phyloP scores from a whole-genome alignment of 1,139 yeast genomes.

The Martiniozyma asiatica region DNA sequence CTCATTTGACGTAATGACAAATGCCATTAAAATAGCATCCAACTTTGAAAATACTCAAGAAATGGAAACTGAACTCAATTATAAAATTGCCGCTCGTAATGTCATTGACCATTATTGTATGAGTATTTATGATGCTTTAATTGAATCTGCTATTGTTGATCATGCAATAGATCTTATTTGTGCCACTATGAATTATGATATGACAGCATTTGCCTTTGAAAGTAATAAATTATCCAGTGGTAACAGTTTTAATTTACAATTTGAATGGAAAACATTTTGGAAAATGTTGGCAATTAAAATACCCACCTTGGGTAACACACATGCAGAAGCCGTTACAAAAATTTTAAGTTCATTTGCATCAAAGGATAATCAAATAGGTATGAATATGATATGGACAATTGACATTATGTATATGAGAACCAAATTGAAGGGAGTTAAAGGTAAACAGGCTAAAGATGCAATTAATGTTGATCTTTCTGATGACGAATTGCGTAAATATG shows the following conservation, averaged over 20 bases:
- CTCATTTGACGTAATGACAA: slow-evolving; percentile 20
- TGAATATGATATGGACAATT: slow-evolving; percentile 19
- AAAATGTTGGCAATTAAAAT: slow-evolving; percentile 1
- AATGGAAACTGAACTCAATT: slow-evolving; percentile 27
- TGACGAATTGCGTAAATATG: slow-evolving; percentile 12
- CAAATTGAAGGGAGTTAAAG: slow-evolving; percentile 8
- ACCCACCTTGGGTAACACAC: neutral
- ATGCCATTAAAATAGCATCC: slow-evolving; percentile 20
- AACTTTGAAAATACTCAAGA: slow-evolving; percentile 17
- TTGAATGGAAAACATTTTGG: slow-evolving; percentile 5
- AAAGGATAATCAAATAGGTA: slow-evolving; percentile 1
- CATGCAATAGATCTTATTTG: slow-evolving; percentile 32
- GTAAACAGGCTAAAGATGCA: neutral
- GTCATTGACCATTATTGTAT: slow-evolving; percentile 27
- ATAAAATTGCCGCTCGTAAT: slow-evolving; percentile 33
- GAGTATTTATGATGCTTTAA: slow-evolving; percentile 26
- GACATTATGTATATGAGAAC: slow-evolving; percentile 17
- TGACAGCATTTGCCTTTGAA: slow-evolving; percentile 42
- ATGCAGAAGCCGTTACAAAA: slow-evolving; percentile 1
- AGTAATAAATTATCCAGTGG: slow-evolving; percentile 32
- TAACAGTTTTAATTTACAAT: slow-evolving; percentile 17
- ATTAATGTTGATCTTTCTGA: slow-evolving; percentile 5
- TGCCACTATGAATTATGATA: slow-evolving; percentile 42
- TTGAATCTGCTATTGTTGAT: slow-evolving; percentile 12
- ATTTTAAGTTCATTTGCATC: slow-evolving; percentile 1